These are phyloP conservation scores for Fusarium falciforme DNA, from an alignment of 2,329 filamentous ascomycete genomes.

Conservation along the genomic window DNA sequence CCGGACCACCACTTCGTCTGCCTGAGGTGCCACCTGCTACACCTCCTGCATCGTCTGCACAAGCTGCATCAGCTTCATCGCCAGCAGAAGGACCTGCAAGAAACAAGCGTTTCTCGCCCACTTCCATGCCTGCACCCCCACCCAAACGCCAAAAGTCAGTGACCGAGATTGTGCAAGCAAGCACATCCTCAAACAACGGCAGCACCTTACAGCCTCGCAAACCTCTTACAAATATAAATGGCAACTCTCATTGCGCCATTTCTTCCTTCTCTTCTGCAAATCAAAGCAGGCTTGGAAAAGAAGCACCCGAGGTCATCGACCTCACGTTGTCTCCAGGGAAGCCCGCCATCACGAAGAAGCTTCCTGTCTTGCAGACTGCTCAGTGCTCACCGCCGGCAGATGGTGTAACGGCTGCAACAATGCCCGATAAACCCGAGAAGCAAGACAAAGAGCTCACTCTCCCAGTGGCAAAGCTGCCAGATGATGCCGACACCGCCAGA, in stretches of 20 bases:
- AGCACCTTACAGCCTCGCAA: constrained; percentile 18
- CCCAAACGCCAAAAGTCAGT: constrained; percentile 35
- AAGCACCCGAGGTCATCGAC: constrained; percentile 14
- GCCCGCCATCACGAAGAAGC: constrained; percentile 11
- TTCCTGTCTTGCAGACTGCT: not conserved
- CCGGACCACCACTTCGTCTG: not conserved
- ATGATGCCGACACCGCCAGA: not conserved
- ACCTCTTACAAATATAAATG: constrained; percentile 39
- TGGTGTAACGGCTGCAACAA: not conserved
- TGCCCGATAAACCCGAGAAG: not conserved
- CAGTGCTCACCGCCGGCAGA: not conserved
- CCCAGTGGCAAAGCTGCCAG: not conserved
- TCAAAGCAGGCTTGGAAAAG: not conserved
- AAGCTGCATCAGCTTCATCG: not conserved
- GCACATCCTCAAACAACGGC: not conserved
- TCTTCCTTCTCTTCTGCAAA: not conserved
- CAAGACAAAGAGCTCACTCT: not conserved
- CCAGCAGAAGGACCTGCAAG: not conserved
- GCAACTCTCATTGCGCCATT: constrained; percentile 36
- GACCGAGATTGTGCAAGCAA: not conserved
- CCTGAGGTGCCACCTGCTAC: constrained; percentile 1
- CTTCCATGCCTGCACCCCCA: not conserved
- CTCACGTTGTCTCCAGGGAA: constrained; percentile 24
- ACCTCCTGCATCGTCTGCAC: constrained; percentile 18
- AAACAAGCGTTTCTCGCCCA: constrained; percentile 6